Base-by-base conservation (phyloP, 805 yeast species). In the Candida hispaniensis region DNA sequence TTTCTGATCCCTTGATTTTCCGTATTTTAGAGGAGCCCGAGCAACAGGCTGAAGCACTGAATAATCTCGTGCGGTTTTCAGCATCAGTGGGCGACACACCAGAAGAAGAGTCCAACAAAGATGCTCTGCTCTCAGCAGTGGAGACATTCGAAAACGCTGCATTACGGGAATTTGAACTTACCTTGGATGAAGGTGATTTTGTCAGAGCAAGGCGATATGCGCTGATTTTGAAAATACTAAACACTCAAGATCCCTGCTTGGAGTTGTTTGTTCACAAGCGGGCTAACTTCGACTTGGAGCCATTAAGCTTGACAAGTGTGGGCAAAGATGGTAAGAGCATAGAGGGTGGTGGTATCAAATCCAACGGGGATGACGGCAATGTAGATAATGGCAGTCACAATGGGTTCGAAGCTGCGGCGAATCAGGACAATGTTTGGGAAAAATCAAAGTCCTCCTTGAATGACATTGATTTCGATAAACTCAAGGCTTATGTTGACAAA, bases 141-240 rank as follows among this genome's bases (percentile, higher is more conserved):
- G 88, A 78, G 47, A 60, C 80, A 12, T 80, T 82, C 49, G 76
- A 78, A 24, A 77, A 69, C 49, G 80, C 91, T 0, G 64, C 79
- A 6, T 51, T 81, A 10, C 55, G 72, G 28, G 93, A 82, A 49
- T 63, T 80, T 40, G 86, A 79, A 34, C 54, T 64, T 18, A 75
- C 67, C 42, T 65, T 67, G 41, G 71, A 67, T 26, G 48, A 61
- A 2, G 56, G 61, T 26, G 71, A 74, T 23, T 69, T 54, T 20
- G 55, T 50, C 4, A 54, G 57, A 7, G 54, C 56, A 5, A 51
- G 51, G 22, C 54, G 49, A 23, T 57, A 50, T 39, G 58, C 59
- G 3, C 39, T 41, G 24, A 57, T 56, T 2, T 52, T 51, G 35
- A 53, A 41, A 17, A 45, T 27, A 41, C 55, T 47, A 26, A 64